Evolutionary conservation across 306 rosid genomes (phyloP).

Genomic region (Benincasa hispida): DNA sequence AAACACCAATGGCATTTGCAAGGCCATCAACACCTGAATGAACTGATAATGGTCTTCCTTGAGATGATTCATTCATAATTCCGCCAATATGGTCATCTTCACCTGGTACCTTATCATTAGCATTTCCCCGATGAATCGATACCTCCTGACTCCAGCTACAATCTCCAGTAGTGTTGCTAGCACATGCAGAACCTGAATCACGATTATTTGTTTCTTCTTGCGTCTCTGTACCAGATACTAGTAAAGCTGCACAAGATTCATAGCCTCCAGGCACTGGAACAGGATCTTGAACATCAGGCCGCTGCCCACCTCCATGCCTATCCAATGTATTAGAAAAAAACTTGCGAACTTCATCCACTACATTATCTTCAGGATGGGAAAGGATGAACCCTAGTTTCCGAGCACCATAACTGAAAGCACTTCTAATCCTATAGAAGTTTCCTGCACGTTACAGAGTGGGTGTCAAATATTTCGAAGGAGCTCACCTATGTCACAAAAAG

Average conservation of each 20-base stretch:
- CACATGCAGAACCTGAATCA: constrained; percentile 9
- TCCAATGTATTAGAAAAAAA: constrained; percentile 42
- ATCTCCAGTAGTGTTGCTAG: constrained; percentile 10
- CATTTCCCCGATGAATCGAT: constrained; percentile 8
- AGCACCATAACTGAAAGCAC: constrained; percentile 49
- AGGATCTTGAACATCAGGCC: constrained; percentile 40
- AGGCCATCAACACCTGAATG: constrained; percentile 5
- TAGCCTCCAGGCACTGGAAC: constrained; percentile 10
- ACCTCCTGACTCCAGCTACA: constrained; percentile 9
- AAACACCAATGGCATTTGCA: constrained; percentile 15
- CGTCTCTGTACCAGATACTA: constrained; percentile 8
- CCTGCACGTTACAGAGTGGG: constrained; percentile 16
- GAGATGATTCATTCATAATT: constrained; percentile 7
- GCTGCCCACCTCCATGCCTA: constrained; percentile 37
- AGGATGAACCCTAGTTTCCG: constrained; percentile 33
- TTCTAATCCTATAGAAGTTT: constrained; percentile 38
- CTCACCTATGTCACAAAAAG: neutral
- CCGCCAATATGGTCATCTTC: neutral
- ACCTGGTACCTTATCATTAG: constrained; percentile 8
- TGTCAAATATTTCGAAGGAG: neutral
- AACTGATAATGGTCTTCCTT: constrained; percentile 1
- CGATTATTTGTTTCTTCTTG: constrained; percentile 16
- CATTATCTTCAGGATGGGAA: constrained; percentile 24
- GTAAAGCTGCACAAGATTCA: constrained; percentile 3
- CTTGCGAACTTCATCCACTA: constrained; percentile 23